A percentile compares a stretch with the other conserved stretches of the same genome.
Evolutionary conservation across 352 stramenopile genomes (phyloP).

Genomic region (Phytophthora constricta): DNA sequence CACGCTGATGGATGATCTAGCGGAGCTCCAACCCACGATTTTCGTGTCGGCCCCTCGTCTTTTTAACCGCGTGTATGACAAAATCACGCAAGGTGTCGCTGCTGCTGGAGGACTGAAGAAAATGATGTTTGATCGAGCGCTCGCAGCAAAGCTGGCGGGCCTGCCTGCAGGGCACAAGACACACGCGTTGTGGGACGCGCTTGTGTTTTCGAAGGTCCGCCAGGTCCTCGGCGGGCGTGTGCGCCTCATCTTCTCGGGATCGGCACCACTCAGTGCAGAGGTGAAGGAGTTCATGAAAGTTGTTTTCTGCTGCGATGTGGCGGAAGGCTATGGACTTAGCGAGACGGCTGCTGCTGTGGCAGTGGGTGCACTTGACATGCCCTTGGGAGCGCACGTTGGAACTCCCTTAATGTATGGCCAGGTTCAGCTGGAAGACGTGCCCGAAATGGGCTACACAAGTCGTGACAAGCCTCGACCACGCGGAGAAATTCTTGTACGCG

Average conservation of each 20-base stretch:
- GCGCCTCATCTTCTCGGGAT: constrained; percentile 92
- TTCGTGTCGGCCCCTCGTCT: constrained; percentile 94
- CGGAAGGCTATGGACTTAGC: constrained; percentile 95
- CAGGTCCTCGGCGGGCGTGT: constrained; percentile 85
- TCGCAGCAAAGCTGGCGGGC: constrained; percentile 44
- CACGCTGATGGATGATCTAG: constrained; percentile 93
- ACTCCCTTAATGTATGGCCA: constrained; percentile 80
- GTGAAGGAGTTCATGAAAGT: constrained; percentile 95
- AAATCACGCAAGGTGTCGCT: constrained; percentile 75
- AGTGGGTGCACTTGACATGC: constrained; percentile 54
- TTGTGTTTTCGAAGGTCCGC: constrained; percentile 95
- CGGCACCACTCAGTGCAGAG: constrained; percentile 87
- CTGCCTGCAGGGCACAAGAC: constrained; percentile 47
- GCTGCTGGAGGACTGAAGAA: constrained; percentile 50
- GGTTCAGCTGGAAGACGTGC: constrained; percentile 93
- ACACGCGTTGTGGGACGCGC: constrained; percentile 87
- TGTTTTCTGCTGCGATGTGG: constrained; percentile 86
- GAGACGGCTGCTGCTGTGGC: constrained; percentile 87
- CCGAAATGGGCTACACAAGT: constrained; percentile 95
- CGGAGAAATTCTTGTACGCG: constrained; percentile 63
- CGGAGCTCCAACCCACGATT: constrained; percentile 90
- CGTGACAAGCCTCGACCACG: constrained; percentile 58
- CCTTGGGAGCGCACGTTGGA: constrained; percentile 88
- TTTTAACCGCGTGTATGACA: constrained; percentile 96
- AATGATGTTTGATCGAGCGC: constrained; percentile 52